Evolutionary conservation across 106 monocot genomes (phyloP), one percentile per base, ranked within the genome.

Genomic region (Cymbidium sinense): DNA sequence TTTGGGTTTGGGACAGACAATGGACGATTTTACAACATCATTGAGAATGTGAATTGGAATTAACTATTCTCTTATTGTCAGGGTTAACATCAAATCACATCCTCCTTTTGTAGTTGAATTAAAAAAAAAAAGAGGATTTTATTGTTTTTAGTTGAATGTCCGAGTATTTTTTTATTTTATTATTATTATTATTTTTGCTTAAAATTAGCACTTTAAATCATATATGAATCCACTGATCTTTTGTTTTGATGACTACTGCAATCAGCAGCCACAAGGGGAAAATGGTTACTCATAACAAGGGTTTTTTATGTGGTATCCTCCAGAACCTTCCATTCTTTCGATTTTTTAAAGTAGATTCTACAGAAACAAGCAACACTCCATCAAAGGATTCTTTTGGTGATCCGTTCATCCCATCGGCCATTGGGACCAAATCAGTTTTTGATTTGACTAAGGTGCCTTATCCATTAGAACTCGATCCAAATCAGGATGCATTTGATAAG

Each of bases 301-400:
- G 86, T n/a, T 91, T 96, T 70, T 81, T 93, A 25, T 86, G 85
- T 52, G 70, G 83, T 75, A 80, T 96, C 64, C 83, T 82, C 81
- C 67, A 80, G 54, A 86, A 62, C 76, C 82, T 96, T 74, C 91
- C 91, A 29, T 86, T 84, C 81, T 82, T 75, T 61, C 89, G 86
- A 73, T 29, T 93, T 82, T 62, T 96, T 28, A 78, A 70, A 31
- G 73, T 82, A 81, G 73, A 87, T 62, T 33, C 54, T 71, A 74
- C 64, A 33, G 78, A 80, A 29, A 31, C 44, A 76, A 43, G 64
- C 29, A 47, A 64, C 64, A 43, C 33, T 33, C 43, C 2, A 29
- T 65, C 76, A 70, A 43, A 37, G 65, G 29, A 64, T 64, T 82
- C 36, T 25, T 30, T 4, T 41, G 44, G 43, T 72, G 64, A 65